Conservation (phyloP, 2,329 filamentous ascomycete species). For the Fusarium floridanum region DNA sequence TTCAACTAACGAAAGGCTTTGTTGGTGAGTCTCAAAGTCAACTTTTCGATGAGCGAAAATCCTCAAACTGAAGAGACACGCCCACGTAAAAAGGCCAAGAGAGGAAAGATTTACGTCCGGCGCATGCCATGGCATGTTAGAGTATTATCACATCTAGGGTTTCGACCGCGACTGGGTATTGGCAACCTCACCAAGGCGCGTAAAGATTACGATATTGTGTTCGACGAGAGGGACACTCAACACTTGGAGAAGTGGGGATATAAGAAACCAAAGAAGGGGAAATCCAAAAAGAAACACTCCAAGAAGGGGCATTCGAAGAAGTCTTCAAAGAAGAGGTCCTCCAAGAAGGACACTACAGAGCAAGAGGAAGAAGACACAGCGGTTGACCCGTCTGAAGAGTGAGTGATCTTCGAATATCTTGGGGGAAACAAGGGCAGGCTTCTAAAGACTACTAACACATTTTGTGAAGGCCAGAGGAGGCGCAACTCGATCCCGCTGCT, state of each 20-base stretch:
- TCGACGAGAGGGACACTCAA: not conserved
- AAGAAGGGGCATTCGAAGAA: not conserved
- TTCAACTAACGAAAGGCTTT: not conserved
- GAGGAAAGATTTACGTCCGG: not conserved
- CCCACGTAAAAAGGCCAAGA: not conserved
- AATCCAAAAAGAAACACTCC: not conserved
- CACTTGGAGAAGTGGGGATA: not conserved
- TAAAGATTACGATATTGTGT: not conserved
- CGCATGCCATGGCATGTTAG: not conserved
- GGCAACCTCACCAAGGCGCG: not conserved
- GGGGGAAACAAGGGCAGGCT: not conserved
- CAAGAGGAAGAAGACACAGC: not conserved
- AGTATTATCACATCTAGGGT: not conserved
- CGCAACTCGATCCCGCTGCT: not conserved
- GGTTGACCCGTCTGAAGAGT: not conserved
- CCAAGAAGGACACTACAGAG: not conserved
- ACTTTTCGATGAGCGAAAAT: not conserved
- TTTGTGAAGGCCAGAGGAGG: not conserved
- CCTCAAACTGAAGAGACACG: not conserved
- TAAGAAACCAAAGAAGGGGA: not conserved
- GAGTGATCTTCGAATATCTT: not conserved
- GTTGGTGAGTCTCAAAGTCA: not conserved
- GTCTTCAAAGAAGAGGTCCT: not conserved
- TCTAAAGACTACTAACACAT: not conserved
- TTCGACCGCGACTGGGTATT: not conserved